phyloP scores from a whole-genome alignment of 768 basidiomycete genomes.

The Boletus subparvulus region DNA sequence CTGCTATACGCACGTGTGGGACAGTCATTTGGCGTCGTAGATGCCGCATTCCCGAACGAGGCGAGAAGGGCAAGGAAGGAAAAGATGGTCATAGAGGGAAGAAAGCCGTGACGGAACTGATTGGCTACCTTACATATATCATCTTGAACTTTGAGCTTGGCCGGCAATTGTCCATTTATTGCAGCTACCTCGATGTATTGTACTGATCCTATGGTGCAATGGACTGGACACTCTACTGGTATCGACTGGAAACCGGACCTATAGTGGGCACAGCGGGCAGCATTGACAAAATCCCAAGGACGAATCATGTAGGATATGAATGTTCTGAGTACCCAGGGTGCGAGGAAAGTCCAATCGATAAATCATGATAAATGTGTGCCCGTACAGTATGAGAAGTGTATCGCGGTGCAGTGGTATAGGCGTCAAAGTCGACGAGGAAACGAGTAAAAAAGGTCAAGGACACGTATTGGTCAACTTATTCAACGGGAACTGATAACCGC shows the following conservation, averaged over 20 bases:
- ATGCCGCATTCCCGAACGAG: slow-evolving; percentile 23
- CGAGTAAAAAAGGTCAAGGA: slow-evolving; percentile 15
- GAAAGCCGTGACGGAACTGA: background rate
- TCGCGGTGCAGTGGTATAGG: slow-evolving; percentile 19
- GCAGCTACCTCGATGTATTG: background rate
- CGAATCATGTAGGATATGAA: slow-evolving; percentile 15
- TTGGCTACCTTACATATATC: background rate
- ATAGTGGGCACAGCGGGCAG: background rate
- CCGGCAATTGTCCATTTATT: slow-evolving; percentile 4
- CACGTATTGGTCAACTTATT: slow-evolving; percentile 43
- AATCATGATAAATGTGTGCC: slow-evolving; percentile 26
- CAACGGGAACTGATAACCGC: slow-evolving; percentile 72
- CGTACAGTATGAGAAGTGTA: slow-evolving; percentile 27
- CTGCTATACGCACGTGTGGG: slow-evolving; percentile 26
- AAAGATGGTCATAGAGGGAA: slow-evolving; percentile 1
- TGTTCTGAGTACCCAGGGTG: slow-evolving; percentile 1
- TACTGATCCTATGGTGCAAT: slow-evolving; percentile 3
- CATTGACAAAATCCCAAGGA: background rate
- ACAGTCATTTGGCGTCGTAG: slow-evolving; percentile 18
- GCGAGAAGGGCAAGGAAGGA: slow-evolving; percentile 15
- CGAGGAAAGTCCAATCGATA: slow-evolving; percentile 18
- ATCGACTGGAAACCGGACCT: slow-evolving; percentile 1
- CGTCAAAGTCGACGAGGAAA: slow-evolving; percentile 7
- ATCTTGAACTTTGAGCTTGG: background rate
- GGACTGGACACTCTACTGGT: background rate